Evolutionary conservation across 2,329 filamentous ascomycete genomes (phyloP).

Genomic region (Thelonectria discophora): DNA sequence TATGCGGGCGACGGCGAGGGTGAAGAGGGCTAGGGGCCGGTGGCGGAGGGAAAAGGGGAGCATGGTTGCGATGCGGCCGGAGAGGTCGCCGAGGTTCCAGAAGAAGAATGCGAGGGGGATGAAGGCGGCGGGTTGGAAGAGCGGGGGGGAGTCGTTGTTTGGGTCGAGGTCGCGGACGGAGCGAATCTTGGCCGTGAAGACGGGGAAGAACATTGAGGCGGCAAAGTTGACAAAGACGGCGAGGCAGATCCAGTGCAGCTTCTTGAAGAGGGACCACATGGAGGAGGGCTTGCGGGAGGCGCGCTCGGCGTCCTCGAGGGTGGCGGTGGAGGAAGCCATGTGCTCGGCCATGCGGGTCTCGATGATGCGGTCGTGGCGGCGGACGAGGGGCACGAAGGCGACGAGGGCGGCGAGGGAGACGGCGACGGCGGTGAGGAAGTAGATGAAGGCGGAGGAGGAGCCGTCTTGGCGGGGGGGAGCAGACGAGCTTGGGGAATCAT

Average conservation of each 20-base stretch:
- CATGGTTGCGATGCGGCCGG: conserved; percentile 75
- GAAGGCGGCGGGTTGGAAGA: conserved; percentile 80
- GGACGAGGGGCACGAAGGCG: conserved; percentile 78
- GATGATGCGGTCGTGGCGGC: conserved; percentile 64
- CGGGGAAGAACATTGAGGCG: conserved; percentile 93
- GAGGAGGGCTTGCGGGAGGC: conserved; percentile 59
- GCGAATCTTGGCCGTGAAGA: conserved; percentile 78
- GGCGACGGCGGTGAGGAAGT: conserved; percentile 86
- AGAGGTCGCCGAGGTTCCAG: conserved; percentile 91
- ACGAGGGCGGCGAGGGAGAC: conserved; percentile 76
- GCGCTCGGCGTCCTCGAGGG: conserved; percentile 62
- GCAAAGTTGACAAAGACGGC: conserved; percentile 83
- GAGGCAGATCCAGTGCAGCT: conserved; percentile 80
- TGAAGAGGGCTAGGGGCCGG: conserved; percentile 73
- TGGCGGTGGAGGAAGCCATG: conserved; percentile 60
- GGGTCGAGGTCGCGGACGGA: conserved; percentile 48
- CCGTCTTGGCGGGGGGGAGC: conserved; percentile 30
- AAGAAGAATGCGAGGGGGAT: conserved; percentile 90
- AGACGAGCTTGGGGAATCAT: conserved; percentile 41
- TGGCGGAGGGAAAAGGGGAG: conserved; percentile 66
- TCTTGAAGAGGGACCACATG: conserved; percentile 74
- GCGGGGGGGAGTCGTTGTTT: conserved; percentile 53
- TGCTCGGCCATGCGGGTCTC: conserved; percentile 58
- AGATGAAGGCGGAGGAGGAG: conserved; percentile 77
- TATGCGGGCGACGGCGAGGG: conserved; percentile 70